Evolutionary conservation across 176 grass and related monocot genomes (phyloP).

Genomic region (Typha latifolia): DNA sequence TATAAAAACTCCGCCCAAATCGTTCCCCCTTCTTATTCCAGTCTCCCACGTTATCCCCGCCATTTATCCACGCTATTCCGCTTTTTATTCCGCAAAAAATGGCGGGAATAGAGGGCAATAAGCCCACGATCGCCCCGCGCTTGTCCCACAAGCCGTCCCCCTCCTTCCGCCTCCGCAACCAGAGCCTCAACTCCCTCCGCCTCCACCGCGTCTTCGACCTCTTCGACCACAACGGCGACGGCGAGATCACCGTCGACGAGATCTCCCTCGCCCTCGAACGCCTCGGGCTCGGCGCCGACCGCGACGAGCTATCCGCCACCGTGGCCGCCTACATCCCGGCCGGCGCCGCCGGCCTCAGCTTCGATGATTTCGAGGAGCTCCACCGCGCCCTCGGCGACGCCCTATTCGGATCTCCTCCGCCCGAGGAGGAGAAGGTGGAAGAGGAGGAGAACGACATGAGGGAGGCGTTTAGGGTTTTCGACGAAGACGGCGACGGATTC

Average conservation of each 20-base stretch:
- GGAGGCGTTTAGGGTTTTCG: conserved; percentile 93
- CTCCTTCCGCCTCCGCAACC: conserved; percentile 91
- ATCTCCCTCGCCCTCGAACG: conserved; percentile 62
- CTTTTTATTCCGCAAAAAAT: background rate
- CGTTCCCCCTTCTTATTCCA: no score
- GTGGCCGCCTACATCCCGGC: conserved; percentile 56
- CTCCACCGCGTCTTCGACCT: conserved; percentile 91
- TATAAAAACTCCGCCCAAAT: no score
- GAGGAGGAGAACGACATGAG: conserved; percentile 69
- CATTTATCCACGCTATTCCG: no score
- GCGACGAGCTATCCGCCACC: conserved; percentile 36
- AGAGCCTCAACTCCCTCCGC: conserved; percentile 79
- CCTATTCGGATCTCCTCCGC: conserved; percentile 39
- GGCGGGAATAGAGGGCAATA: background rate
- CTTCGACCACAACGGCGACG: conserved; percentile 89
- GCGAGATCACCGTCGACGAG: conserved; percentile 88
- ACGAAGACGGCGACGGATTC: conserved; percentile 86
- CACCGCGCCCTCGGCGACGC: conserved; percentile 75
- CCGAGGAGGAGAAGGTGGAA: conserved; percentile 2
- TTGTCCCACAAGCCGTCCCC: conserved; percentile 47
- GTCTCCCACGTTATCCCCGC: no score
- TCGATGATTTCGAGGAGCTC: conserved; percentile 66
- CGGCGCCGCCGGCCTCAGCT: conserved; percentile 54
- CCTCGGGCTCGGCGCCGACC: conserved; percentile 73
- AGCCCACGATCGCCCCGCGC: conserved; percentile 30